Base-by-base conservation (phyloP, 1,284 basidiomycete species). In the Neonothopanus nambi region DNA sequence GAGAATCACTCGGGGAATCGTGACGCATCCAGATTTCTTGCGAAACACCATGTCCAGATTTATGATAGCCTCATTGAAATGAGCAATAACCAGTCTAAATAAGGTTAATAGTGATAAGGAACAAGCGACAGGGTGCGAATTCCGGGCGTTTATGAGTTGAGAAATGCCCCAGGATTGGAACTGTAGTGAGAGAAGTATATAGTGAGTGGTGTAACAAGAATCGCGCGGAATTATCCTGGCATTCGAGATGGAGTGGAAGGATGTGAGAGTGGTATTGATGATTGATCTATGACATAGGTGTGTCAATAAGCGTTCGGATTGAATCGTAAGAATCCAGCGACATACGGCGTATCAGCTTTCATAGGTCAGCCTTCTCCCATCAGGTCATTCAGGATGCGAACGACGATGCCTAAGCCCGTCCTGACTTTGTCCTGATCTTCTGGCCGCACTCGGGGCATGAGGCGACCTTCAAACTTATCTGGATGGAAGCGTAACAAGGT, bases 401-500 rank as follows among this genome's bases (percentile, higher is more conserved):
- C 80, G 5, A 91, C 91, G 33, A 80, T 79, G 18, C 89, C 89
- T 48, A 95, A 87, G 3, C 85, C 92, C 60, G 89, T 85, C 56
- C 81, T 79, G 7, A 97, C 88, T 41, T 72, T 71, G 56, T 83
- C 82, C 68, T 78, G 79, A 61, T 98, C 93, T 21, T 77, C 75
- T 24, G 73, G 70, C 44, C 64, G 65, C 1, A 93, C 78, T 6
- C 76, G 73, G 26, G 67, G 66, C 73, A 92, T 81, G 28, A 91
- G 73, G 41, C 89, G 77, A 8, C 85, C 82, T 64, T 91, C 87
- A 61, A 94, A 93, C 61, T 92, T 89, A 70, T 95, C 92, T 0
- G 92, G 91, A 65, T 94, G 92, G 66, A 90, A 94, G 12, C 87
- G 79, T 30, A 92, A 67, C 64, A 93, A 79, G 0, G 87, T 81